Evolutionary conservation across 768 basidiomycete species (phyloP).

Genomic region (Tephrocybe rancida): DNA sequence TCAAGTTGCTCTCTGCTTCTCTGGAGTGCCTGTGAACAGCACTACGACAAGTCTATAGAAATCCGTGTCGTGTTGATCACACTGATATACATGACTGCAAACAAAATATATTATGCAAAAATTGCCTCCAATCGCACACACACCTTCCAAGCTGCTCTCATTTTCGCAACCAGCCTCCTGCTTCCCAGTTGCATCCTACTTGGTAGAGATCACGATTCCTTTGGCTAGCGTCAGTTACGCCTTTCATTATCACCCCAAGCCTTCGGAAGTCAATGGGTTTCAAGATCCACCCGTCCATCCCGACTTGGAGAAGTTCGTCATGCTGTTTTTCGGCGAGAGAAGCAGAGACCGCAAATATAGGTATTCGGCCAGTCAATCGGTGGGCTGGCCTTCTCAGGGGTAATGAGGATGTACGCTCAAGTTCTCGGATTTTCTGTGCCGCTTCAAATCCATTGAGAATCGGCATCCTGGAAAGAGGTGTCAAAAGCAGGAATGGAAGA

Average conservation of each 20-base stretch:
- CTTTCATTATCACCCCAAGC: constrained; percentile 57
- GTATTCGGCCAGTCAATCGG: constrained; percentile 63
- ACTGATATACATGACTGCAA: too few species aligned
- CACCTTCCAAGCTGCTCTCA: too few species aligned
- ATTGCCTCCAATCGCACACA: too few species aligned
- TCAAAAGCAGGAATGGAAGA: neutral
- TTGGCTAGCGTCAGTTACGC: constrained; percentile 54
- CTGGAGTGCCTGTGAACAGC: too few species aligned
- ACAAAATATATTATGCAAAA: too few species aligned
- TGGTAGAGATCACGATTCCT: constrained; percentile 55
- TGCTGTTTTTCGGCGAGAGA: constrained; percentile 64
- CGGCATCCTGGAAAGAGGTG: constrained; percentile 59
- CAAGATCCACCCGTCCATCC: constrained; percentile 83
- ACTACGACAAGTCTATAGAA: too few species aligned
- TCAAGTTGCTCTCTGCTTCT: too few species aligned
- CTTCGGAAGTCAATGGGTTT: constrained; percentile 83
- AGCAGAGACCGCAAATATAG: constrained; percentile 83
- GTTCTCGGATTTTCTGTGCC: constrained; percentile 62
- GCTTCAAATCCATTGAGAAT: constrained; percentile 77
- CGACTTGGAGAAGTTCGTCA: constrained; percentile 48
- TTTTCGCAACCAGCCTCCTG: constrained; percentile 59
- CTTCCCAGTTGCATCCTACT: constrained; percentile 59
- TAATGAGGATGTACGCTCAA: constrained; percentile 43
- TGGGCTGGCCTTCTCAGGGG: constrained; percentile 40
- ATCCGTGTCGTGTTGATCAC: too few species aligned